Base-by-base conservation (phyloP, 2,329 filamentous ascomycete species). In the Zymoseptoria passerinii region DNA sequence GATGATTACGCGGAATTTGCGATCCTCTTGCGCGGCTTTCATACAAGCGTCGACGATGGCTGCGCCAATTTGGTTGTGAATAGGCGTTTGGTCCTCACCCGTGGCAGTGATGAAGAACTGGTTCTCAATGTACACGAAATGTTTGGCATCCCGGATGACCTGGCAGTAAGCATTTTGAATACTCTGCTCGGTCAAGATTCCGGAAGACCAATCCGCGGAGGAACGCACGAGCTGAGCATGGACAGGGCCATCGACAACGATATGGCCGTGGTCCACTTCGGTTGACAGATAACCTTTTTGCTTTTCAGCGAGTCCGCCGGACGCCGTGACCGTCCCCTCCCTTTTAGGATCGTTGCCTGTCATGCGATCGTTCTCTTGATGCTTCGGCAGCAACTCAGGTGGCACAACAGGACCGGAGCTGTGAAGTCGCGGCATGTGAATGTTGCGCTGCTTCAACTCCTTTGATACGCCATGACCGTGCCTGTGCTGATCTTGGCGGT, bases 11-110 rank as follows among this genome's bases (percentile, higher is more conserved):
- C 88, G 81, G 78, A 97, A 99, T 65, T 95, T 96, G 54, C 92
- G 83, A 1, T 82, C 83, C 70, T 95, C 91, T 69, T 92, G 88
- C 6, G 81, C 85, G 4, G 94, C 92, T 35, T 83, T 81, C 2
- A 96, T 83, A 27, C 91, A 87, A 0, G 92, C 92, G 58, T 99
- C 91, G 1, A 96, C 94, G 56, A 99, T 96, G 1, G 94, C 87
- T 7, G 81, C 80, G 10, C 94, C 94, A 55, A 99, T 88, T 18
- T 85, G 87, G 71, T 99, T 99, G 73, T 90, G 85, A 23, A 97
- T 84, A 0, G 92, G 92, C 0, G 80, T 76, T 71, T 96, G 92
- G 40, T 96, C 75, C n/a, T 94, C 86, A 8, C 90, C 90, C 0
- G 92, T 97, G 0, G 94, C 89, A 1, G 91, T 95, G 50, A 52